Conservation (phyloP, 306 rosid genomes). For the Sesbania bispinosa region DNA sequence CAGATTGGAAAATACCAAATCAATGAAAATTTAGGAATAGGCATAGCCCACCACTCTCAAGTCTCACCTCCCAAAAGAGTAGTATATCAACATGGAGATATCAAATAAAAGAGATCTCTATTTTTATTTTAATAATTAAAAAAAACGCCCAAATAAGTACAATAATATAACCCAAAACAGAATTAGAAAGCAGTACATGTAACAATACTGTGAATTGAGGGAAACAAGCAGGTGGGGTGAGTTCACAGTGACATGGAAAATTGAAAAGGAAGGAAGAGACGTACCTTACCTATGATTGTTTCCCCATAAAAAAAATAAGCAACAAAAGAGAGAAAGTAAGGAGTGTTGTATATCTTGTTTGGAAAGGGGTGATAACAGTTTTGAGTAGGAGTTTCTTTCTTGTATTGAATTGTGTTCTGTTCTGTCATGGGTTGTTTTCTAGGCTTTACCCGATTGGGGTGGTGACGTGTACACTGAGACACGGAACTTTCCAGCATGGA, state of each 20-base stretch:
- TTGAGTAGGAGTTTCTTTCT: neutral
- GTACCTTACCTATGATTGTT: constrained; percentile 27
- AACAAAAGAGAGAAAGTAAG: constrained; percentile 18
- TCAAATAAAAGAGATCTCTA: constrained; percentile 5
- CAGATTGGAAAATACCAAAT: neutral
- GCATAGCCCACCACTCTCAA: neutral
- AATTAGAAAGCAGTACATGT: neutral
- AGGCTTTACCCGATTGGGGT: constrained; percentile 23
- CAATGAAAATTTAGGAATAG: neutral
- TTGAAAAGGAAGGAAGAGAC: neutral
- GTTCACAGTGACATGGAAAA: neutral
- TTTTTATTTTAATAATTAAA: neutral
- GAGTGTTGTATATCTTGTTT: neutral
- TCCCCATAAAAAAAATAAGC: neutral
- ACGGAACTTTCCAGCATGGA: constrained; percentile 84
- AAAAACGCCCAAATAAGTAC: neutral
- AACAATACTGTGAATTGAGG: constrained; percentile 11
- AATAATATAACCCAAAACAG: neutral
- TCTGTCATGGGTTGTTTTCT: constrained; percentile 18
- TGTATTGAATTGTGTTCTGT: too few species aligned
- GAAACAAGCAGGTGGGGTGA: constrained; percentile 2
- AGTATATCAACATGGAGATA: neutral
- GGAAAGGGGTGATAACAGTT: too few species aligned
- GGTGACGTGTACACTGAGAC: constrained; percentile 56
- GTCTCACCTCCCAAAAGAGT: neutral